Conservation (phyloP, 371 early-diverging fungal species). For the Encephalitozoon romaleae region DNA sequence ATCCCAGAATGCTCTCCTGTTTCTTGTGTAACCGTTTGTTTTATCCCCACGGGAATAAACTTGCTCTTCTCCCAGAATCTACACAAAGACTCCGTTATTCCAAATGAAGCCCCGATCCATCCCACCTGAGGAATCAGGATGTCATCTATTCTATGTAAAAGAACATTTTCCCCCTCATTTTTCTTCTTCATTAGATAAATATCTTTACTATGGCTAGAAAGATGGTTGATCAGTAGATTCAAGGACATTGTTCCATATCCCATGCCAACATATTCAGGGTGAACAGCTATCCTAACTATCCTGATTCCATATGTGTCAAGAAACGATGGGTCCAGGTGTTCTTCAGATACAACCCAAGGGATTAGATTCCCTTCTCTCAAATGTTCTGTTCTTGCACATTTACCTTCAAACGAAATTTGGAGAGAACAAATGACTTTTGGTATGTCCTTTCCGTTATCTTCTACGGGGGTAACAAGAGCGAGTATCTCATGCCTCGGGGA, state of each 20-base stretch:
- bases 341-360: constrained; percentile 85
- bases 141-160: constrained; percentile 71
- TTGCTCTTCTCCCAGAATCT: constrained; percentile 88
- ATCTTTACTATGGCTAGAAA: constrained; percentile 69
- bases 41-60: constrained; percentile 81
- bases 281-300: constrained; percentile 97
- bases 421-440: constrained; percentile 86
- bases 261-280: constrained; percentile 88
- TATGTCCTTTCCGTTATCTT: constrained; percentile 64
- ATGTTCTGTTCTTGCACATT: constrained; percentile 66
- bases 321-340: constrained; percentile 89
- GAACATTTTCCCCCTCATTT: constrained; percentile 72
- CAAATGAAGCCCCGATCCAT: constrained; percentile 91
- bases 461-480: constrained; percentile 78
- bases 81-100: constrained; percentile 74
- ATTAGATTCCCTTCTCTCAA: constrained; percentile 87
- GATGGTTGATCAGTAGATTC: constrained; percentile 70
- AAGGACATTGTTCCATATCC: constrained; percentile 85
- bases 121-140: constrained; percentile 66
- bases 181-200: not conserved
- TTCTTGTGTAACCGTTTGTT: constrained; percentile 83
- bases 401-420: constrained; percentile 77
- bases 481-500: constrained; percentile 92
- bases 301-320: constrained; percentile 81
- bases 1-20: constrained; percentile 94